Evolutionary conservation across 2,329 filamentous ascomycete genomes (phyloP), one percentile per base, ranked within the genome.

Genomic region (Aspergillus alliaceus): DNA sequence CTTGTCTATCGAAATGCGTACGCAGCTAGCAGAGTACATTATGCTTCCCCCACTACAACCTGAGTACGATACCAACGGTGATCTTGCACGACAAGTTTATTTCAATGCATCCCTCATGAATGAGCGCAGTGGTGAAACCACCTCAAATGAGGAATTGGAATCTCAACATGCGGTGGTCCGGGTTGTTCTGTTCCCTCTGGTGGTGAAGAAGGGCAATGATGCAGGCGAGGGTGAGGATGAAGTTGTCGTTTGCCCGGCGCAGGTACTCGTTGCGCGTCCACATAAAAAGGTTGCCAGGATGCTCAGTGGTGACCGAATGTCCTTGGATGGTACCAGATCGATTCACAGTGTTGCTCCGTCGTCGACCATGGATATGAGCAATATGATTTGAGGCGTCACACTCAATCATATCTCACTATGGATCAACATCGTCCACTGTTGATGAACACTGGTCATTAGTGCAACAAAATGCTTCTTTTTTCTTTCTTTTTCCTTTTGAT

Each of bases 51-150:
- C 95, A 4, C 82, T 96, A 55, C 91, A 95, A 74, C 95, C 95
- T 22, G 92, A 97, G 74, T 98, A 96, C 75, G 93, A 98, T 75
- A 89, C 87, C 66, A 91, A 95, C 61, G 95, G 95, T 66, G 93
- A 98, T 69, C 84, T 99, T 8, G 84, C 88, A 15, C 89, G 90
- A 54, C 93, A 93, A 56, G 91, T 98, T 9, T 84, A 86, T 58
- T 99, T 99, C 84, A 96, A 96, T 69, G 90, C 93, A 1, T 85
- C 89, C 31, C 85, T 96, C 69, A 98, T 99, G 93, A 96, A 95
- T 69, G 93, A 97, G 78, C 89, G 91, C 57, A 91, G 88, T 58
- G 88, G 89, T 40, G 85, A 88, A 62, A 83, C 79, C 53, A 82
- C 73, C 31, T 87, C 86, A 24, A 93, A 95, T 68, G 89, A 93